These are phyloP conservation scores for Porphyrellus cyaneotinctus DNA, from an alignment of 768 basidiomycete genomes.

Conservation along the genomic window DNA sequence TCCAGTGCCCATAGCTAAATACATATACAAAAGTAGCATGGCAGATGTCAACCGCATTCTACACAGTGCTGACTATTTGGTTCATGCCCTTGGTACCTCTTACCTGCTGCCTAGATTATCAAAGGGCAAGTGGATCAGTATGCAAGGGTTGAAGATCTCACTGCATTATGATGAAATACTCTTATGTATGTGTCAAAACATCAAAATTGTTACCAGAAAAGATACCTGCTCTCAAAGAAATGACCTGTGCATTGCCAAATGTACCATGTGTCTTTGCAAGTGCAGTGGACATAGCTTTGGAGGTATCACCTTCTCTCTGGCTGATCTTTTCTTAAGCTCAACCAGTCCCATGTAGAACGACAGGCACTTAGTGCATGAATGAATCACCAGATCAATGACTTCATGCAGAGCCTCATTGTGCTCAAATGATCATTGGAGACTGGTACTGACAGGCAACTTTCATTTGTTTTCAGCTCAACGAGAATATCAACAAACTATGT, in stretches of 20 bases:
- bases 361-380: conserved; percentile 16
- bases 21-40: conserved; percentile 27
- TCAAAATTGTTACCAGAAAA: conserved; percentile 27
- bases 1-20: conserved; percentile 14
- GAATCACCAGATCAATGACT: conserved; percentile 19
- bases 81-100: not conserved
- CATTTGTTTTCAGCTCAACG: conserved; percentile 28
- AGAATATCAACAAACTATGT: conserved; percentile 26
- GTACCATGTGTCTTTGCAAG: conserved; percentile 35
- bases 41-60: conserved; percentile 25
- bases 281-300: conserved; percentile 34
- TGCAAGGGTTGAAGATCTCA: conserved; percentile 24
- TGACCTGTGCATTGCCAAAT: conserved; percentile 29
- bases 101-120: conserved; percentile 21
- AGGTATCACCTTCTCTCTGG: conserved; percentile 16
- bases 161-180: conserved; percentile 28
- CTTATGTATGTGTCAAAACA: conserved; percentile 30
- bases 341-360: conserved; percentile 7
- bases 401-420: conserved; percentile 18
- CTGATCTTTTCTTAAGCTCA: conserved; percentile 4
- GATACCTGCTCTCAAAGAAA: conserved; percentile 26
- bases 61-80: conserved; percentile 15
- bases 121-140: conserved; percentile 28
- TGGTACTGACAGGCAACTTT: conserved; percentile 21
- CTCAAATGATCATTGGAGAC: conserved; percentile 27